These are phyloP conservation scores for Nigrospora osmanthi DNA, from an alignment of 2,329 filamentous ascomycete genomes.

Conservation along the genomic window DNA sequence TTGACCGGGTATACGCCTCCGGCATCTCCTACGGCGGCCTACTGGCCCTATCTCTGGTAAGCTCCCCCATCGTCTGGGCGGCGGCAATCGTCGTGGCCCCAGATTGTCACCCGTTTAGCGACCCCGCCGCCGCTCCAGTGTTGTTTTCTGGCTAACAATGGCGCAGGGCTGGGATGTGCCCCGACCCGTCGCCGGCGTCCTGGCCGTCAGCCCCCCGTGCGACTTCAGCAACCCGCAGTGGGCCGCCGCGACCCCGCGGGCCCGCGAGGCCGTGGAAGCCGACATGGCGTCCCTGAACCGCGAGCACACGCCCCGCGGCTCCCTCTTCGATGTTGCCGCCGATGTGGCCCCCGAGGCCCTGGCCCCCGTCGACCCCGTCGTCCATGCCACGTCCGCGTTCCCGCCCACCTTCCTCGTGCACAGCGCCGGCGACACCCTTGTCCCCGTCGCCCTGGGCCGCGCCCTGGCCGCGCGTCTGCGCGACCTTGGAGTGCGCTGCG, in stretches of 20 bases:
- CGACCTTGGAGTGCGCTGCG: slow-evolving; percentile 21
- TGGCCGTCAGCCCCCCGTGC: slow-evolving; percentile 30
- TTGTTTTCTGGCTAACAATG: not conserved
- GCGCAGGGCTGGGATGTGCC: slow-evolving; percentile 25
- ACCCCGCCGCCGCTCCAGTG: too few species aligned
- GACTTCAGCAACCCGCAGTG: slow-evolving; percentile 27
- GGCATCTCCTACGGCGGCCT: slow-evolving; percentile 27
- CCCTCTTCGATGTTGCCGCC: slow-evolving; percentile 19
- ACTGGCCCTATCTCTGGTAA: slow-evolving; percentile 24
- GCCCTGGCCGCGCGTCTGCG: slow-evolving; percentile 16
- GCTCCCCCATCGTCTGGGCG: slow-evolving; percentile 2
- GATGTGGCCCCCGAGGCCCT: slow-evolving; percentile 14
- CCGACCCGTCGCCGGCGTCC: slow-evolving; percentile 26
- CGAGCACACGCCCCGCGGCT: slow-evolving; percentile 29
- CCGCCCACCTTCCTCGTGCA: slow-evolving; percentile 33
- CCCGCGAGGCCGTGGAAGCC: slow-evolving; percentile 5
- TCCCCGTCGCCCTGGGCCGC: slow-evolving; percentile 25
- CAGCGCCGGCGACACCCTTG: slow-evolving; percentile 27
- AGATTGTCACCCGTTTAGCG: too few species aligned
- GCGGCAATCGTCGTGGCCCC: not conserved
- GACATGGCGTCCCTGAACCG: slow-evolving; percentile 15
- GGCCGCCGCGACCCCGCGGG: slow-evolving; percentile 19
- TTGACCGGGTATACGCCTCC: slow-evolving; percentile 22
- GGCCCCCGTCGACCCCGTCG: slow-evolving; percentile 22
- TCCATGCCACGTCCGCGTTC: slow-evolving; percentile 19